Evolutionary conservation across 176 grass and related monocot species (phyloP), one percentile per base, ranked within the genome.

Genomic region (Cenchrus americanus): DNA sequence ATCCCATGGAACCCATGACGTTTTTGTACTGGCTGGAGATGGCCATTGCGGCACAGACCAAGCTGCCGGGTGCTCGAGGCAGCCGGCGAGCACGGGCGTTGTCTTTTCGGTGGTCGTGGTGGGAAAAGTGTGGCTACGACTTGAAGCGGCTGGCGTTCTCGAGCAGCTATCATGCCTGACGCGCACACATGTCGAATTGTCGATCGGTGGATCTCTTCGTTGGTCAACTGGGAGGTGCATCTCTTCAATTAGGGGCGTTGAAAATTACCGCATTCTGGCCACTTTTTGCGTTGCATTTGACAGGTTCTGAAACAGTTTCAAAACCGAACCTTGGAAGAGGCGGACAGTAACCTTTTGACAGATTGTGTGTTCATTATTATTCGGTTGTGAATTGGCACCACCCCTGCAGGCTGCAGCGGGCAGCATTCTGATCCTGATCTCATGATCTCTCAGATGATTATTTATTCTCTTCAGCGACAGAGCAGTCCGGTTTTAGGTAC

Each of bases 91-190:
- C 10, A 34, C 68, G 27, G 61, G 69, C 82, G 10, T 76, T 70
- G 77, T 30, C 8, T 22, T 72, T 46, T 24, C 3, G 46, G 53
- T 75, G 82, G 54, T 19, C 22, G 70, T 69, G 44, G 43, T 47
- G 5, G 61, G 14, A 10, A 73, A 86, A 3, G 5, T 5, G 5
- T 5, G 44, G 8, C 37, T 3, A 46, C 59, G 44, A 63, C 7
- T 76, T 26, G 46, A 81, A 71, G 77, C 8, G 34, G 43, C 71
- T 1, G 34, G 43, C 71, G 7, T 76, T 89, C 77, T 70, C 47
- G 7, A 79, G 27, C 7, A 55, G 32, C 43, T 43, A 76, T 81
- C 52, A 77, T 81, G 71, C 41, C 0, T 52, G 43, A 5, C 8
- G 61, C n/a, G 7, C 0, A n/a, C 11, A 21, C 10, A 12, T 24